Base-by-base conservation (phyloP, 345 rosid genomes). In the Ceriops zippeliana region DNA sequence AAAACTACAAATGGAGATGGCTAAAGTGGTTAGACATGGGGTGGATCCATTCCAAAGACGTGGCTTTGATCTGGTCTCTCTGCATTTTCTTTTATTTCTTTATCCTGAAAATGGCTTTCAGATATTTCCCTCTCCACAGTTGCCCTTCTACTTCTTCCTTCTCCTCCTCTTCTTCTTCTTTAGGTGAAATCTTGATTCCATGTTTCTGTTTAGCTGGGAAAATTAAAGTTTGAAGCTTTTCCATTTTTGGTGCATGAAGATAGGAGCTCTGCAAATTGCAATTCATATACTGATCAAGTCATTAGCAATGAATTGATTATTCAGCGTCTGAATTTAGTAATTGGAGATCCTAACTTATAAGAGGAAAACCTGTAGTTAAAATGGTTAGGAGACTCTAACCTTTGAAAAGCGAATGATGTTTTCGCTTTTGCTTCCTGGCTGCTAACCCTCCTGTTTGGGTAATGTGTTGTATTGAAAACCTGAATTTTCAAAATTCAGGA, bases 371-470 rank as follows among this genome's bases (percentile, higher is more conserved):
- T 38, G 46, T 38, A 2, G 46, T 11, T 10, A 11, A 38, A 38
- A 38, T 38, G 15, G 46, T 42, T 42, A 16, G 15, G 49, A 42
- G 17, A 42, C 30, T 28, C 30, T 28, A 28, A 38, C 54, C 30
- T 24, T 38, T 67, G 30, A 9, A 35, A 35, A 30, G 63, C 30
- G 37, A 70, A n/a, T 69, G 2, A 60, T 67, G 10, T 65, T 13
- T 61, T 70, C 24, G 42, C 35, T 80, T 46, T 38, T 73, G 24
- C 24, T 15, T 75, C 59, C 72, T 86, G 98, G 92, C 76, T 22
- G 98, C 90, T 37, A 74, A 84, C 63, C 98, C 98, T 63, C 96
- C 97, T 68, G 97, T 93, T 47, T 82, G 97, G 61, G 96, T 70
- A 89, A 84, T 73, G 86, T 90, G 52, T 71, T 95, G 78, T 85